Conservation (phyloP, 768 basidiomycete genomes). For the Russula compacta region DNA sequence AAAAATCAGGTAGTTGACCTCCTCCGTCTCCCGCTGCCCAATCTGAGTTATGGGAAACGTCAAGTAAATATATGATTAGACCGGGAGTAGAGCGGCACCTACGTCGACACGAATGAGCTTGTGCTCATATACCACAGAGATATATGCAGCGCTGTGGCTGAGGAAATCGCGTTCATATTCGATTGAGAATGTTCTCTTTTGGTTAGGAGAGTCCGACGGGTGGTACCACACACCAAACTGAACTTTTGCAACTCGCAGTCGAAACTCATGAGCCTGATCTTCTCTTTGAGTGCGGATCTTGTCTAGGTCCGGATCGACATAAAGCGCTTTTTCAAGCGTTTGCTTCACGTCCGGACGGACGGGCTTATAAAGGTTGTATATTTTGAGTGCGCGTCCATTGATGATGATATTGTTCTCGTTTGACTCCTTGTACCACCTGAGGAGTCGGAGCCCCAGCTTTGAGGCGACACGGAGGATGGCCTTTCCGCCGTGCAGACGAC, state of each 20-base stretch:
- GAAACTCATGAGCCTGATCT: constrained; percentile 32
- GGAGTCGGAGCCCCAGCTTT: constrained; percentile 37
- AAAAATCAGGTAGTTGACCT: not conserved
- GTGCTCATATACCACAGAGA: constrained; percentile 60
- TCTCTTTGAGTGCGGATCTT: constrained; percentile 21
- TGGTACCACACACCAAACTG: constrained; percentile 61
- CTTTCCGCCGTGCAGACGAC: constrained; percentile 48
- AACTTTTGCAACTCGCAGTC: constrained; percentile 48
- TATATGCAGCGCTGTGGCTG: constrained; percentile 38
- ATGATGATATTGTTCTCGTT: constrained; percentile 24
- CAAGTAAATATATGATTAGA: not conserved
- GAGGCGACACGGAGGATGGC: constrained; percentile 29
- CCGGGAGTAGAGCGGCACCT: constrained; percentile 13
- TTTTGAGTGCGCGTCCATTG: constrained; percentile 19
- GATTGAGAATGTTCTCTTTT: constrained; percentile 42
- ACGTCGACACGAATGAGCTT: constrained; percentile 58
- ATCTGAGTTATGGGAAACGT: not conserved
- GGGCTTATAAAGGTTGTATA: constrained; percentile 12
- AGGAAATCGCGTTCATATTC: constrained; percentile 56
- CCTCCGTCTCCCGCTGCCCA: constrained; percentile 13
- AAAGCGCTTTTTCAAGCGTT: constrained; percentile 28
- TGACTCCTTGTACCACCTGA: constrained; percentile 32
- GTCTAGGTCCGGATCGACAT: constrained; percentile 26
- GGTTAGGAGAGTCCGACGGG: constrained; percentile 16
- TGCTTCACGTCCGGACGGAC: constrained; percentile 3